Evolutionary conservation across 768 basidiomycete species (phyloP).

Genomic region (Rhizopogon vesiculosus): DNA sequence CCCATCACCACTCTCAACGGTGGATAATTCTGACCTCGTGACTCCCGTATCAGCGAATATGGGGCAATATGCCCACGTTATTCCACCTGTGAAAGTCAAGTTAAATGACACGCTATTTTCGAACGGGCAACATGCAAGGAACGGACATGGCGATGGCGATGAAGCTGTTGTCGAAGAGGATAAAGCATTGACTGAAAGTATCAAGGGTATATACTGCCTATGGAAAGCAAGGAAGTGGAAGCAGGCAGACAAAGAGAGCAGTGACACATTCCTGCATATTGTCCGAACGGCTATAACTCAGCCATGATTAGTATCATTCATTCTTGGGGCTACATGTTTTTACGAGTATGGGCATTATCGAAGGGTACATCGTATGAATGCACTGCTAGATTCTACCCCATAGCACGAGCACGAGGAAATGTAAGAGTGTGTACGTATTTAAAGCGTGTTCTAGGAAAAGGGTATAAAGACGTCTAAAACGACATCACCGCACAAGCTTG

Average conservation of each 20-base stretch:
- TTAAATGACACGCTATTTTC: slow-evolving; percentile 8
- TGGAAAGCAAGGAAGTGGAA: slow-evolving; percentile 46
- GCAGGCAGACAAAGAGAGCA: slow-evolving; percentile 16
- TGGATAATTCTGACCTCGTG: slow-evolving; percentile 17
- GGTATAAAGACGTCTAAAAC: not conserved
- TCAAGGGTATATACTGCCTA: slow-evolving; percentile 53
- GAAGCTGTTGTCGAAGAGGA: slow-evolving; percentile 19
- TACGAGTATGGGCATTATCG: not conserved
- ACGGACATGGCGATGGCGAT: not conserved
- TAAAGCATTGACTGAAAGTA: slow-evolving; percentile 44
- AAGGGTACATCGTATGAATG: not conserved
- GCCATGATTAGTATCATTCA: slow-evolving; percentile 8
- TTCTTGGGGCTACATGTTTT: not conserved
- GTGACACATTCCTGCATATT: slow-evolving; percentile 27
- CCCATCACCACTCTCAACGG: slow-evolving; percentile 11
- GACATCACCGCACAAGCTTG: slow-evolving; percentile 5
- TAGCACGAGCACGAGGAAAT: not conserved
- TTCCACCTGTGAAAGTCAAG: slow-evolving; percentile 12
- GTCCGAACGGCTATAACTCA: slow-evolving; percentile 26
- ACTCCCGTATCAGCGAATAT: slow-evolving; percentile 16
- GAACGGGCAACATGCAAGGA: not conserved
- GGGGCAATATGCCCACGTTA: slow-evolving; percentile 7
- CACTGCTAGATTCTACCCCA: not conserved
- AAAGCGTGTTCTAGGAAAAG: not conserved
- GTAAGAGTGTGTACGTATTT: not conserved